These are phyloP conservation scores for Hibiscus mutabilis DNA, from an alignment of 345 rosid genomes.

Conservation along the genomic window DNA sequence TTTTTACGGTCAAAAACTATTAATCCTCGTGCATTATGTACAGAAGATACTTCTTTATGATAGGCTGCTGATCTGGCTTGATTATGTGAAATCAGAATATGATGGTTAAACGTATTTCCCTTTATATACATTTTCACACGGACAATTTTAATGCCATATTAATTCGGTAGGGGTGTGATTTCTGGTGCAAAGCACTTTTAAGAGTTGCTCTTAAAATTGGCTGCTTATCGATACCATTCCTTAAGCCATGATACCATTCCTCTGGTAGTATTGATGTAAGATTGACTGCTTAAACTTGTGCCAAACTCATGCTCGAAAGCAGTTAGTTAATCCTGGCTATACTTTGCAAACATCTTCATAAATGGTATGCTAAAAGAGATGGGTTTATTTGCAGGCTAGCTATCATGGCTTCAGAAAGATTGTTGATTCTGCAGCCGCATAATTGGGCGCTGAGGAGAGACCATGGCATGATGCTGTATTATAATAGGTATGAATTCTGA, in stretches of 20 bases:
- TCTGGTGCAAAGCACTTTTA: no score
- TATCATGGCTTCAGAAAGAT: conserved; percentile 78
- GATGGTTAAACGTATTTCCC: background rate
- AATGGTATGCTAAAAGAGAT: background rate
- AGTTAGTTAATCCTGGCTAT: no score
- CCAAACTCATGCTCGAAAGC: no score
- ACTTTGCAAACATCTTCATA: background rate
- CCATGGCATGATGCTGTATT: conserved; percentile 89
- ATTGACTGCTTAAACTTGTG: no score
- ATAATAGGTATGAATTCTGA: conserved; percentile 35
- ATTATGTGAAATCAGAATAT: background rate
- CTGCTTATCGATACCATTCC: no score
- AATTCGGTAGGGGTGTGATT: no score
- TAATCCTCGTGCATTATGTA: background rate
- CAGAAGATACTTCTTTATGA: background rate
- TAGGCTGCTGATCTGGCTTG: background rate
- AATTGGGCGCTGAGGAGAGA: conserved; percentile 83
- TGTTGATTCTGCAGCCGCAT: conserved; percentile 79
- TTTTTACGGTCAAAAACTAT: background rate
- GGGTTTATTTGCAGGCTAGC: conserved; percentile 48
- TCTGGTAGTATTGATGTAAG: no score
- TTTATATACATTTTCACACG: no score
- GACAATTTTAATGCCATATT: no score
- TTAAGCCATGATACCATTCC: no score
- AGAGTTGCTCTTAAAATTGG: no score